phyloP scores from a whole-genome alignment of 306 rosid genomes.

The Dicorynia guianensis region DNA sequence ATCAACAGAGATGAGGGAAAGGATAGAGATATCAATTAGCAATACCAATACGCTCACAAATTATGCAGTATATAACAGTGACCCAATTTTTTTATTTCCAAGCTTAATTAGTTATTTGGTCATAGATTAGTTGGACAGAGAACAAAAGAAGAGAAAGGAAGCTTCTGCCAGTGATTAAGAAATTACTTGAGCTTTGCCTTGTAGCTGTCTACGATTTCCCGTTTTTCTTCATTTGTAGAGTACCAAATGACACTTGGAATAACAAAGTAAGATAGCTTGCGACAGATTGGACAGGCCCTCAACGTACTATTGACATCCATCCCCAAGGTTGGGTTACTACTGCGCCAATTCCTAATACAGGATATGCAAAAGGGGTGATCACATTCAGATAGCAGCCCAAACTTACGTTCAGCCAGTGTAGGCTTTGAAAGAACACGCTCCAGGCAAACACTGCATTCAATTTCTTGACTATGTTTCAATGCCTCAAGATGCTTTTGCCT shows the following conservation, averaged over 20 bases:
- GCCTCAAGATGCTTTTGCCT: conserved; percentile 87
- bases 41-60: conserved; percentile 17
- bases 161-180: conserved; percentile 31
- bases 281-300: conserved; percentile 96
- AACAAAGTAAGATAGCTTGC: conserved; percentile 92
- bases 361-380: conserved; percentile 97
- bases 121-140: conserved; percentile 19
- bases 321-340: conserved; percentile 86
- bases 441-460: conserved; percentile 96
- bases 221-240: conserved; percentile 77
- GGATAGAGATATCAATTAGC: conserved; percentile 17
- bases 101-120: conserved; percentile 3
- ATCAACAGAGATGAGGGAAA: conserved; percentile 12
- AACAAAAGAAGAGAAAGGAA: conserved; percentile 5
- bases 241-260: conserved; percentile 99
- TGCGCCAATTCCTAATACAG: conserved; percentile 98
- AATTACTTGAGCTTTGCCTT: conserved; percentile 92
- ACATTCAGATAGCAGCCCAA: conserved; percentile 94
- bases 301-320: conserved; percentile 88
- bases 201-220: conserved; percentile 88
- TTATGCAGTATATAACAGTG: conserved; percentile 25
- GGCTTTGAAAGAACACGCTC: conserved; percentile 93
- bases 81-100: conserved; percentile 12
- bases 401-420: conserved; percentile 80
- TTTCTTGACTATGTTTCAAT: conserved; percentile 86